A percentile compares a stretch with the other conserved stretches of the same genome.
phyloP scores from a whole-genome alignment of 2,329 filamentous ascomycete genomes.

The Ceratocystis alfenasii region DNA sequence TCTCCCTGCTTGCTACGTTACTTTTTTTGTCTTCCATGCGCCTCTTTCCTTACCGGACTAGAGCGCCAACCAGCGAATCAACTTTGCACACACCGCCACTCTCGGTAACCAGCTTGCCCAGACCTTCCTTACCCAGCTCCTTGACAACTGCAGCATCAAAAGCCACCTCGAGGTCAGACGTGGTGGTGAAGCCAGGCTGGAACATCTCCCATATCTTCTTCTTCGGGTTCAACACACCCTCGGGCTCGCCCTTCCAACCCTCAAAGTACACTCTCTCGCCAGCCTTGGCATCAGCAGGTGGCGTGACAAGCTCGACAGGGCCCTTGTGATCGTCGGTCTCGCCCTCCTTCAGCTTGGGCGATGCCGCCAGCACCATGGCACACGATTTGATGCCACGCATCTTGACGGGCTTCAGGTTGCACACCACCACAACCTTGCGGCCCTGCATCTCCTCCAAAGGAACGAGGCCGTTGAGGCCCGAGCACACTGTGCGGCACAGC shows the following conservation, averaged over 20 bases:
- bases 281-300: conserved; percentile 64
- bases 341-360: conserved; percentile 68
- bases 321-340: conserved; percentile 76
- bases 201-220: conserved; percentile 99
- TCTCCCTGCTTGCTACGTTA: not conserved
- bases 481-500: conserved; percentile 89
- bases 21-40: conserved; percentile 1
- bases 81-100: conserved; percentile 73
- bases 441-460: conserved; percentile 94
- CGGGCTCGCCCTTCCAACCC: conserved; percentile 85
- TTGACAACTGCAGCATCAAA: conserved; percentile 74
- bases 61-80: conserved; percentile 63
- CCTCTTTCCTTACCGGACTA: conserved; percentile 54
- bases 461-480: conserved; percentile 82
- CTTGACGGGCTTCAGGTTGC: conserved; percentile 97
- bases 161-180: conserved; percentile 63
- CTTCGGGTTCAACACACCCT: conserved; percentile 92
- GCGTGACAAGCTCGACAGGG: conserved; percentile 81
- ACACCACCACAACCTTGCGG: conserved; percentile 88
- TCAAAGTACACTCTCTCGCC: conserved; percentile 89
- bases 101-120: conserved; percentile 61
- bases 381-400: conserved; percentile 76
- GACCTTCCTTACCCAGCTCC: conserved; percentile 58
- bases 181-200: conserved; percentile 93
- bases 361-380: conserved; percentile 92